A percentile compares a stretch with the other conserved stretches of the same genome.
phyloP scores from a whole-genome alignment of 2,329 filamentous ascomycete genomes.

The Aspergillus udagawae region DNA sequence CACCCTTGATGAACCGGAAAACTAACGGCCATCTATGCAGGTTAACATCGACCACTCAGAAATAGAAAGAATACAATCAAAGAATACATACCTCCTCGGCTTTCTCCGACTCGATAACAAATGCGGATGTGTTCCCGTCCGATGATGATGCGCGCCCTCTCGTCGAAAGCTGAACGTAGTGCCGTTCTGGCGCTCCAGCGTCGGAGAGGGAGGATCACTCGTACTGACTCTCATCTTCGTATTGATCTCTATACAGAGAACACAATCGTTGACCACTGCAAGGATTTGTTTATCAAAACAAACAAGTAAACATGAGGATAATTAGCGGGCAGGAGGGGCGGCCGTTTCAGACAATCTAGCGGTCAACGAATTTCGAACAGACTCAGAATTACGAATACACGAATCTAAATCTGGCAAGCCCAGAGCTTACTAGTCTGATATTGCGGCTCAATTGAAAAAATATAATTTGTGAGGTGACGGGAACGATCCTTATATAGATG shows the following conservation, averaged over 20 bases:
- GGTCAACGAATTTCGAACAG: background rate
- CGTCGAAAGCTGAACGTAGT: constrained; percentile 17
- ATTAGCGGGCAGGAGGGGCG: background rate
- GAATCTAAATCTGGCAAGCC: background rate
- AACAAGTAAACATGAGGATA: background rate
- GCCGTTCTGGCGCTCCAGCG: constrained; percentile 29
- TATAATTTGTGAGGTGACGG: background rate
- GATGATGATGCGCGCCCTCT: constrained; percentile 14
- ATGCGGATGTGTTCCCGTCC: constrained; percentile 28
- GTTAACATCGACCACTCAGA: background rate
- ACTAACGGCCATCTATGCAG: constrained; percentile 56
- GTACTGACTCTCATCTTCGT: constrained; percentile 25
- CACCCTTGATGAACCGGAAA: constrained; percentile 61
- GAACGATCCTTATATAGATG: background rate
- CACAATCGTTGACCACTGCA: background rate
- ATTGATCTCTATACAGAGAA: background rate
- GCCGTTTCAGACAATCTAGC: background rate
- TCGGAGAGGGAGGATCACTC: constrained; percentile 27
- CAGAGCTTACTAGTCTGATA: background rate
- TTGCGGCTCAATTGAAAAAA: background rate
- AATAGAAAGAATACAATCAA: background rate
- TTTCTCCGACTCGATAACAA: constrained; percentile 28
- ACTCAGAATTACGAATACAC: background rate
- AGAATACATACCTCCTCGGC: constrained; percentile 23
- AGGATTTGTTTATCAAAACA: background rate